A percentile compares a stretch with the other conserved stretches of the same genome.
Conservation (phyloP, 345 rosid species). For the Salix suchowensis region DNA sequence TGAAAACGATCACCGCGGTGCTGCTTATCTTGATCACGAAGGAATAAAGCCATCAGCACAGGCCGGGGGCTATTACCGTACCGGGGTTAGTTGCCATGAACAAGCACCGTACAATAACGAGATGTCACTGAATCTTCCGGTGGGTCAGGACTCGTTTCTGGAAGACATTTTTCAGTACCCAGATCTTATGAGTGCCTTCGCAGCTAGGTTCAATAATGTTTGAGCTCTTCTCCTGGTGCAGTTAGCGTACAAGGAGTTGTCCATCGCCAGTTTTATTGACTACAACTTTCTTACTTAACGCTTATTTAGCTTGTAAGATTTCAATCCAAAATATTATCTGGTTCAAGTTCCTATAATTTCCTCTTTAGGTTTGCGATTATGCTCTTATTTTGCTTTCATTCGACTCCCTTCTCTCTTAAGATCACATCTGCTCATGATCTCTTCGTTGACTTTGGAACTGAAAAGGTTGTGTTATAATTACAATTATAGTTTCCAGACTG, state of each 20-base stretch:
- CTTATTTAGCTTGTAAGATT: background rate
- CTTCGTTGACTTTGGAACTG: background rate
- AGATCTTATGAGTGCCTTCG: constrained; percentile 27
- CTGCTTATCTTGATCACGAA: constrained; percentile 4
- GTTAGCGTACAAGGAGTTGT: background rate
- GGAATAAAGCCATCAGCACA: constrained; percentile 10
- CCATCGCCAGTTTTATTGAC: background rate
- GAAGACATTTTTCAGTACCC: constrained; percentile 40
- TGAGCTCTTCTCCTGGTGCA: background rate
- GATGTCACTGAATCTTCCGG: constrained; percentile 16
- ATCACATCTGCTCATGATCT: background rate
- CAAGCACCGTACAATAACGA: background rate
- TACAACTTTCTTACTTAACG: background rate
- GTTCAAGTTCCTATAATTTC: background rate
- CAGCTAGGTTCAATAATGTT: constrained; percentile 38
- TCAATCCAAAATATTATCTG: background rate
- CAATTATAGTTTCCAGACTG: background rate
- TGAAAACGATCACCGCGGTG: background rate
- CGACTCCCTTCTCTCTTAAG: background rate
- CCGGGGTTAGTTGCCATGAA: constrained; percentile 18
- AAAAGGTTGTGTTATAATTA: background rate
- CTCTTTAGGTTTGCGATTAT: background rate
- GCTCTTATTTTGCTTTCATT: background rate
- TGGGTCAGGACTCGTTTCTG: constrained; percentile 21
- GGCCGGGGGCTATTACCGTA: constrained; percentile 10